These are phyloP conservation scores for Tulasnella sp. DNA, from an alignment of 768 basidiomycete genomes.

Conservation along the genomic window DNA sequence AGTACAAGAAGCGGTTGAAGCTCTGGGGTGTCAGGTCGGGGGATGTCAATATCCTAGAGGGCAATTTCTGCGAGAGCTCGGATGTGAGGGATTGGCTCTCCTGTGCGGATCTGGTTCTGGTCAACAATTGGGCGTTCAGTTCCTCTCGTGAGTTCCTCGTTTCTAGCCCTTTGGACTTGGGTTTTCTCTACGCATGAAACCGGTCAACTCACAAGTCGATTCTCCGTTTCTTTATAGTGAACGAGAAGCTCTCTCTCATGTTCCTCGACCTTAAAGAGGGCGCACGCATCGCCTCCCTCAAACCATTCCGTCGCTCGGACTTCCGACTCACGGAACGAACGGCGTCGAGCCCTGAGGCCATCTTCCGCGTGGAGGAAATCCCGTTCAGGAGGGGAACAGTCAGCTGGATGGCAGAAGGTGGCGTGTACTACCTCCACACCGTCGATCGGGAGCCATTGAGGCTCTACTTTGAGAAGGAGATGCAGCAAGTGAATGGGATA, in stretches of 20 bases:
- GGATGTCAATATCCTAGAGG: constrained; percentile 67
- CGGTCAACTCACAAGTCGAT: background rate
- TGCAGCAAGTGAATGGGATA: background rate
- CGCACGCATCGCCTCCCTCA: constrained; percentile 77
- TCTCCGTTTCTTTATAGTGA: constrained; percentile 41
- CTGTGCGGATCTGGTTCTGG: constrained; percentile 82
- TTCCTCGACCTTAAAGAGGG: constrained; percentile 94
- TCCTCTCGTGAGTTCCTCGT: constrained; percentile 49
- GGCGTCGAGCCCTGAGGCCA: constrained; percentile 72
- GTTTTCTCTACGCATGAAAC: too few relatives aligned
- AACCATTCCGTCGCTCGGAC: constrained; percentile 61
- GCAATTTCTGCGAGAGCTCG: constrained; percentile 66
- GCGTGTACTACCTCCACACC: constrained; percentile 17
- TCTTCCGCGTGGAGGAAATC: constrained; percentile 64
- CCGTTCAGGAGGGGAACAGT: constrained; percentile 62
- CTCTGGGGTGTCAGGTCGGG: constrained; percentile 87
- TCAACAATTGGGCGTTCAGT: constrained; percentile 79
- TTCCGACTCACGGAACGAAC: constrained; percentile 78
- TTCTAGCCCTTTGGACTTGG: background rate
- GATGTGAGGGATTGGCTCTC: constrained; percentile 59
- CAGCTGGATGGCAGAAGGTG: constrained; percentile 52
- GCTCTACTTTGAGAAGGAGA: constrained; percentile 1
- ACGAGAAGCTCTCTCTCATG: constrained; percentile 73
- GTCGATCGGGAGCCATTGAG: constrained; percentile 12
- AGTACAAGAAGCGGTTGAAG: constrained; percentile 63